Conservation (phyloP, 2,329 filamentous ascomycete genomes). For the Claviceps purpurea region DNA sequence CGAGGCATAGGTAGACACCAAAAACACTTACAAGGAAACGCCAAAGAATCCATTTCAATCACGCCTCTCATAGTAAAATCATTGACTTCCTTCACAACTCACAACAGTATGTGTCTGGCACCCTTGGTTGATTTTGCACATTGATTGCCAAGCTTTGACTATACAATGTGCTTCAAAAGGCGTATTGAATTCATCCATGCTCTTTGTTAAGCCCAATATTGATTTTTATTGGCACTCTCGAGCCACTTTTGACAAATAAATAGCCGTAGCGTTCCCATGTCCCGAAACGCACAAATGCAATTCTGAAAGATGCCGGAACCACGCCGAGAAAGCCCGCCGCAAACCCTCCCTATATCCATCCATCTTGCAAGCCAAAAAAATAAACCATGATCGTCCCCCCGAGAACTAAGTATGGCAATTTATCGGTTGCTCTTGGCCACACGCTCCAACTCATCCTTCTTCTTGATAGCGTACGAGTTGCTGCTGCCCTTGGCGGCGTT, state of each 20-base stretch:
- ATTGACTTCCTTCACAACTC: too few relatives aligned
- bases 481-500: constrained; percentile 99
- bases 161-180: neutral
- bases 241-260: constrained; percentile 26
- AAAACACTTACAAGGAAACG: neutral
- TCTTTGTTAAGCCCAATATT: constrained; percentile 25
- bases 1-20: neutral
- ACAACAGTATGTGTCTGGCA: too few relatives aligned
- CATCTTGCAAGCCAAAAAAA: constrained; percentile 2
- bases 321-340: constrained; percentile 28
- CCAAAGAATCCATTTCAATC: neutral
- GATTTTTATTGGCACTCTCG: constrained; percentile 28
- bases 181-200: constrained; percentile 19
- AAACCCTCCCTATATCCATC: constrained; percentile 13
- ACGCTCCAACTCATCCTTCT: constrained; percentile 99
- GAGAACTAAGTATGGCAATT: constrained; percentile 30
- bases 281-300: constrained; percentile 34
- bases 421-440: constrained; percentile 99
- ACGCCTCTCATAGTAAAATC: neutral
- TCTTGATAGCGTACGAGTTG: constrained; percentile 99
- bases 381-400: constrained; percentile 1
- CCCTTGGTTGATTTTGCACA: too few relatives aligned
- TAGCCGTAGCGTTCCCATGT: constrained; percentile 29
- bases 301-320: constrained; percentile 33
- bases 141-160: too few relatives aligned